Conservation (phyloP, 73 alveolate genomes). For the Paramecium octaurelia region DNA sequence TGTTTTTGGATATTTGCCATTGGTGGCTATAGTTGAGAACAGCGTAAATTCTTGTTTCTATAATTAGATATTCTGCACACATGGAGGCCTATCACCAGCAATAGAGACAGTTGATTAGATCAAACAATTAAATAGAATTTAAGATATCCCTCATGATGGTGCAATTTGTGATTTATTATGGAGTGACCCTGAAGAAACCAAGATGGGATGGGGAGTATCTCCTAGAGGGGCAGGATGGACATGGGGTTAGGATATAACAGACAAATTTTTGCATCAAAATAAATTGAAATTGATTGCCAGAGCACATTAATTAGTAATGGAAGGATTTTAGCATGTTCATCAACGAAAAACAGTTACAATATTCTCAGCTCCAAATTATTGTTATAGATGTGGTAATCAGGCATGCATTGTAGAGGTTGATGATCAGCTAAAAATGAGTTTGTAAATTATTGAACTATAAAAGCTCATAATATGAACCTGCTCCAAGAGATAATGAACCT, state of each 20-base stretch:
- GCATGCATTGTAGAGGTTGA: constrained; percentile 75
- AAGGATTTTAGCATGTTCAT: constrained; percentile 73
- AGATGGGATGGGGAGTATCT: constrained; percentile 65
- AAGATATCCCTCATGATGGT: constrained; percentile 94
- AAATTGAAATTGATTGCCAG: constrained; percentile 67
- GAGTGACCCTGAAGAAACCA: constrained; percentile 79
- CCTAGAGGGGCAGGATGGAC: constrained; percentile 86
- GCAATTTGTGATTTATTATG: constrained; percentile 83
- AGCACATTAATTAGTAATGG: constrained; percentile 77
- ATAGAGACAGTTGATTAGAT: constrained; percentile 80
- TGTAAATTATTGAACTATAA: background rate
- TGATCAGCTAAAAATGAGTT: constrained; percentile 57
- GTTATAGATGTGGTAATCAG: constrained; percentile 94
- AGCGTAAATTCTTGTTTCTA: constrained; percentile 46
- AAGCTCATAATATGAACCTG: constrained; percentile 64
- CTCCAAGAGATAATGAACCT: constrained; percentile 66
- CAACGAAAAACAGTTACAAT: constrained; percentile 85
- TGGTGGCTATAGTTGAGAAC: constrained; percentile 81
- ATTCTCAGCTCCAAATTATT: constrained; percentile 94
- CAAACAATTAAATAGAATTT: constrained; percentile 70
- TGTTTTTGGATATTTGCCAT: constrained; percentile 88
- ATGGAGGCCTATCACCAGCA: constrained; percentile 91
- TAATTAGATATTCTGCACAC: constrained; percentile 79
- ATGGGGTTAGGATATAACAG: constrained; percentile 76
- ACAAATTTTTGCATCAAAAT: constrained; percentile 60